A percentile compares a stretch with the other conserved stretches of the same genome.
Evolutionary conservation across 2,329 filamentous ascomycete species (phyloP).

Genomic region (Aspergillus pseudoglaucus): DNA sequence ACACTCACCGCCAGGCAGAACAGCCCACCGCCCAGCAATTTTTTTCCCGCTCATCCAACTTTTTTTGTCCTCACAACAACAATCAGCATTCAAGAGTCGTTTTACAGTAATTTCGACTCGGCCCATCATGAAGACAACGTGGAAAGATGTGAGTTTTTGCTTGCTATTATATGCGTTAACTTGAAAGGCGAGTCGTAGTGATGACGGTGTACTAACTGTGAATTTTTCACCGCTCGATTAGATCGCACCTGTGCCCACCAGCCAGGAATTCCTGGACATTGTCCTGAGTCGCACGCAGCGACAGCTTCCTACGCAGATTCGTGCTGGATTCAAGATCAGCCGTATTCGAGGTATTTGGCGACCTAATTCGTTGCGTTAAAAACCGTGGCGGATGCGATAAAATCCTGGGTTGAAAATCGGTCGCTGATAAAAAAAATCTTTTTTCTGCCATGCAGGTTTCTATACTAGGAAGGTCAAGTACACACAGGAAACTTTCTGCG

Average conservation of each 20-base stretch:
- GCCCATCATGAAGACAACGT: constrained; percentile 52
- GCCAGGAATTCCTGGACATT: constrained; percentile 95
- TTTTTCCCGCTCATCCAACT: constrained; percentile 12
- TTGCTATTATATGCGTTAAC: not conserved
- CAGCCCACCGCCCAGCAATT: constrained; percentile 9
- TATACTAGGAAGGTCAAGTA: constrained; percentile 99
- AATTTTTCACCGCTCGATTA: constrained; percentile 34
- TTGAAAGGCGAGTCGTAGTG: not conserved
- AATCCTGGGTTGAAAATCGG: constrained; percentile 8
- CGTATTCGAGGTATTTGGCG: constrained; percentile 62
- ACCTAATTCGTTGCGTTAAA: not conserved
- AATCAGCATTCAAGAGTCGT: constrained; percentile 16
- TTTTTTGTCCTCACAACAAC: constrained; percentile 14
- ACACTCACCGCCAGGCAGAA: constrained; percentile 9
- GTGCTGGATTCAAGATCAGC: constrained; percentile 90
- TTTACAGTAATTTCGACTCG: constrained; percentile 17
- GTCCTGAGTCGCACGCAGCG: constrained; percentile 90
- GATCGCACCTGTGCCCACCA: constrained; percentile 82
- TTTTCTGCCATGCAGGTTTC: constrained; percentile 53
- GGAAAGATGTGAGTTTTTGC: constrained; percentile 46
- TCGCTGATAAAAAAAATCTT: constrained; percentile 24
- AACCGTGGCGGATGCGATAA: not conserved
- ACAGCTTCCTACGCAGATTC: constrained; percentile 88
- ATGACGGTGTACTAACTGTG: constrained; percentile 9
- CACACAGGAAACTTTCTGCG: constrained; percentile 91